Evolutionary conservation across 768 basidiomycete genomes (phyloP).

Genomic region (Psilocybe subaeruginosa): DNA sequence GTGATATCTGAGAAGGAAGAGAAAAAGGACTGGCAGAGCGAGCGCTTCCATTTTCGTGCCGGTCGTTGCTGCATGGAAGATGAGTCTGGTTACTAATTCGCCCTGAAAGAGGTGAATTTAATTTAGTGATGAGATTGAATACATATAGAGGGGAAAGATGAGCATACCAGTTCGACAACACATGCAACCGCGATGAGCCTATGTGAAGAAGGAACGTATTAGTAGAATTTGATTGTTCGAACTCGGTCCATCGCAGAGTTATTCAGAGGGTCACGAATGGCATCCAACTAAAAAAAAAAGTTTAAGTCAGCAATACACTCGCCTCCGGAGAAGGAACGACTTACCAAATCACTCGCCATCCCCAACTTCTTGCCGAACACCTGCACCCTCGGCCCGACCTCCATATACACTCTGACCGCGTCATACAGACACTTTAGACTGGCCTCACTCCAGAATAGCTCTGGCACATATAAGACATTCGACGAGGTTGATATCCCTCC

Average conservation of each 20-base stretch:
- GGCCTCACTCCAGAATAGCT: constrained; percentile 94
- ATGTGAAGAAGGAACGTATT: constrained; percentile 20
- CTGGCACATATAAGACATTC: constrained; percentile 92
- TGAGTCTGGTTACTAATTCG: constrained; percentile 77
- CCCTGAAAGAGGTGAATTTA: constrained; percentile 46
- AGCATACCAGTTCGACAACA: constrained; percentile 76
- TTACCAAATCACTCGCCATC: constrained; percentile 86
- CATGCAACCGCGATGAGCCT: constrained; percentile 91
- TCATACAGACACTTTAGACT: constrained; percentile 88
- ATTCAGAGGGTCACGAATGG: constrained; percentile 93
- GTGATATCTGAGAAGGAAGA: too few species aligned
- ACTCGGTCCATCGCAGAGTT: constrained; percentile 86
- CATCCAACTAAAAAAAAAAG: constrained; percentile 63
- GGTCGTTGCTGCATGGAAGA: constrained; percentile 37
- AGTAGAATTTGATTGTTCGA: constrained; percentile 4
- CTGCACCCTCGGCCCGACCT: constrained; percentile 81
- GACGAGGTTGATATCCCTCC: constrained; percentile 90
- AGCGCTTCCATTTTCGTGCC: neutral
- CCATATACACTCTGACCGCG: constrained; percentile 93
- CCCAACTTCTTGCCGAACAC: constrained; percentile 87
- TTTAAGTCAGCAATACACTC: neutral
- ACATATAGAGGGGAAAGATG: neutral
- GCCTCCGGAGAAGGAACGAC: constrained; percentile 29
- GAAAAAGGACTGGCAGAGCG: neutral
- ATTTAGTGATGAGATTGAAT: neutral